A percentile compares a stretch with the other conserved stretches of the same genome.
phyloP scores from a whole-genome alignment of 768 basidiomycete species.

The Kondoa malvinella region DNA sequence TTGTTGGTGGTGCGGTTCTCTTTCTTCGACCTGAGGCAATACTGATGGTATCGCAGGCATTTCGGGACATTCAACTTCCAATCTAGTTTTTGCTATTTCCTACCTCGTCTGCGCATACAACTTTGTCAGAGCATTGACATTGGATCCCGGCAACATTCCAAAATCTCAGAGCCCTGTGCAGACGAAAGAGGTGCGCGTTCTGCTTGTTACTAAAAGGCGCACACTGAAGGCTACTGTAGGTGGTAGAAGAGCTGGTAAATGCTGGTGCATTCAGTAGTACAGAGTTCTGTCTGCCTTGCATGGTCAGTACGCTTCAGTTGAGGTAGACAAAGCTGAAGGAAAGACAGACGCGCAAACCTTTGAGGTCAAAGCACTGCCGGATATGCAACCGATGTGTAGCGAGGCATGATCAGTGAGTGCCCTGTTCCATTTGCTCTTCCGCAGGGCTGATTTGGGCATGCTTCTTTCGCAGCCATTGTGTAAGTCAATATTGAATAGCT shows the following conservation, averaged over 20 bases:
- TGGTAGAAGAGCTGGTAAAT: constrained; percentile 77
- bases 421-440: not conserved
- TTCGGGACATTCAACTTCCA: constrained; percentile 54
- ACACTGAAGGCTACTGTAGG: constrained; percentile 39
- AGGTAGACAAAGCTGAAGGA: not conserved
- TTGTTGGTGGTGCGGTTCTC: constrained; percentile 46
- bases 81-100: constrained; percentile 55
- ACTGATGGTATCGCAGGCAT: constrained; percentile 40
- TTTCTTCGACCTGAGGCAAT: not conserved
- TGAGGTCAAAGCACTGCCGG: constrained; percentile 89
- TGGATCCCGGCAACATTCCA: constrained; percentile 79
- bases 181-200: constrained; percentile 54
- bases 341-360: constrained; percentile 58
- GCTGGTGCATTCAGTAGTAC: constrained; percentile 81
- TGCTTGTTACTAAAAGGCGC: too few relatives aligned
- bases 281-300: constrained; percentile 89
- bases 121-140: constrained; percentile 72
- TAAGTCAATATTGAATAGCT: too few relatives aligned
- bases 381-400: constrained; percentile 77
- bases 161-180: constrained; percentile 65
- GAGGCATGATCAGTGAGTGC: constrained; percentile 74
- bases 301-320: constrained; percentile 41
- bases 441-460: not conserved
- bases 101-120: constrained; percentile 64
- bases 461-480: constrained; percentile 8